A percentile compares a stretch with the other conserved stretches of the same genome.
Conservation (phyloP, 2,329 filamentous ascomycete genomes). For the Penicillium occitanis region DNA sequence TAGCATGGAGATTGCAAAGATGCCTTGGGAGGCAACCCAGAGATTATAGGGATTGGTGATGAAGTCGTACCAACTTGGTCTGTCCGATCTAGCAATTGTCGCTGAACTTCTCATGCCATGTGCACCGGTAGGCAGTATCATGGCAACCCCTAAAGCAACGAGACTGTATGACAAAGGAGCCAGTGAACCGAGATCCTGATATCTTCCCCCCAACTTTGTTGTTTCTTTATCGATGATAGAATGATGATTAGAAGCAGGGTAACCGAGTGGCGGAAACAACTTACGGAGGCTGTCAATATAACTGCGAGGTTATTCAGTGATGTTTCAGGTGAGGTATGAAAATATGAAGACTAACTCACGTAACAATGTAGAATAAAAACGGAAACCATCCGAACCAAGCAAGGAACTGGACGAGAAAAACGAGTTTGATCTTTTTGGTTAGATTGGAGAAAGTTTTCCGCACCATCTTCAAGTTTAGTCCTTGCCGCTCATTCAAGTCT, state of each 20-base stretch:
- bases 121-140: neutral
- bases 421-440: neutral
- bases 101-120: neutral
- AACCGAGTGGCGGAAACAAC: neutral
- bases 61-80: neutral
- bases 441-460: neutral
- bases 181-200: neutral
- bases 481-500: neutral
- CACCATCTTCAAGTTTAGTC: neutral
- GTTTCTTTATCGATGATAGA: neutral
- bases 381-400: slow-evolving; percentile 14
- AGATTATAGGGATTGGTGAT: neutral
- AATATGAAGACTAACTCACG: neutral
- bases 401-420: slow-evolving; percentile 3
- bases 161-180: neutral
- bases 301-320: neutral
- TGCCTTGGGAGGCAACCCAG: neutral
- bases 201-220: neutral
- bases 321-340: neutral
- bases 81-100: neutral
- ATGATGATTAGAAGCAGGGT: neutral
- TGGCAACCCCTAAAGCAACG: neutral
- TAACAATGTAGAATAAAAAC: slow-evolving; percentile 1
- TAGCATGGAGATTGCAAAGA: neutral
- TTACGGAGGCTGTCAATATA: neutral